Conservation (phyloP, 1,139 yeast genomes). For the Hanseniaspora gamundiae region DNA sequence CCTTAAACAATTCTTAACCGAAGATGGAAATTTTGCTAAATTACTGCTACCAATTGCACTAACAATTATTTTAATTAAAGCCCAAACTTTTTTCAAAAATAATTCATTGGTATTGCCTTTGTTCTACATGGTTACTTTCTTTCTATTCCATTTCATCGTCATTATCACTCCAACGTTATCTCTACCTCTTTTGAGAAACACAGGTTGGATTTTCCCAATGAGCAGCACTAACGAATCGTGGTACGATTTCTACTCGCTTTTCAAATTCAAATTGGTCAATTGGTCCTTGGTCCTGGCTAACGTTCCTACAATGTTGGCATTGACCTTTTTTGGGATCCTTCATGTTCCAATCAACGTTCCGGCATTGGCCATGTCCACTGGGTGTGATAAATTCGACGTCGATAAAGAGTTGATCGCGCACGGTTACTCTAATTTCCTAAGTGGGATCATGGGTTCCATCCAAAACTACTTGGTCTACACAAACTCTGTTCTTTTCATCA, state of each 20-base stretch:
- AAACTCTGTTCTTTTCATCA: constrained; percentile 76
- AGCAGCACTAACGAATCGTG: constrained; percentile 28
- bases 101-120: constrained; percentile 64
- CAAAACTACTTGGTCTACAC: constrained; percentile 93
- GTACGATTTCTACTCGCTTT: constrained; percentile 72
- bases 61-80: constrained; percentile 44
- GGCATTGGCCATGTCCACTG: constrained; percentile 83
- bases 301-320: constrained; percentile 86
- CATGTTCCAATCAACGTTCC: constrained; percentile 98
- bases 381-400: constrained; percentile 73
- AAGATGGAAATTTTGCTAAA: constrained; percentile 36
- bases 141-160: constrained; percentile 56
- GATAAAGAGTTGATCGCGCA: constrained; percentile 91
- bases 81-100: constrained; percentile 56
- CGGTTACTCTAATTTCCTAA: constrained; percentile 80
- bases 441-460: constrained; percentile 77
- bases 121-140: constrained; percentile 63
- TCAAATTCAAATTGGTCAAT: constrained; percentile 57
- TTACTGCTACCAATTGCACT: constrained; percentile 64
- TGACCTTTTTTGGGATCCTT: constrained; percentile 86
- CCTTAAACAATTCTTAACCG: constrained; percentile 34
- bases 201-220: constrained; percentile 68
- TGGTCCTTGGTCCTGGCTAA: constrained; percentile 60
- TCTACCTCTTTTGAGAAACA: constrained; percentile 45
- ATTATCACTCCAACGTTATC: constrained; percentile 53